Conservation (phyloP, 106 monocot species). For the Hemerocallis citrina region DNA sequence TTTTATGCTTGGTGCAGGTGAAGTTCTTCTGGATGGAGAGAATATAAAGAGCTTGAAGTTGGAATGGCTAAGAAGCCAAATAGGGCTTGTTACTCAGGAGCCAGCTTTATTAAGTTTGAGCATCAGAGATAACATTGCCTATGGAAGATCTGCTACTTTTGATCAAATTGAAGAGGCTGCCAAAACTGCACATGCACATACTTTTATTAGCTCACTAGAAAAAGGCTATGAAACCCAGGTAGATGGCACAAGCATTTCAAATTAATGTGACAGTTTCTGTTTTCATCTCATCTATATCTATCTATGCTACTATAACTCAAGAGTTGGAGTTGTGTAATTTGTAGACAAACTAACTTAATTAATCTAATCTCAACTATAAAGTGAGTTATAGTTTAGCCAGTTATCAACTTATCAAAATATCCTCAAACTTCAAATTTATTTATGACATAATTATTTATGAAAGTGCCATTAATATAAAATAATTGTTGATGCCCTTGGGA, state of each 20-base stretch:
- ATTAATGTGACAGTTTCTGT: background rate
- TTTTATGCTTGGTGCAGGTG: constrained; percentile 47
- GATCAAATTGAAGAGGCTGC: constrained; percentile 99
- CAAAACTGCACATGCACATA: constrained; percentile 94
- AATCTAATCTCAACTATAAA: too few relatives aligned
- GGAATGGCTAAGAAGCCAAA: constrained; percentile 98
- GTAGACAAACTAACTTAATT: too few relatives aligned
- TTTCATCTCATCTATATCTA: background rate
- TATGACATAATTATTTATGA: too few relatives aligned
- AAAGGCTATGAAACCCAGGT: constrained; percentile 92
- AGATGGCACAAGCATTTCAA: background rate
- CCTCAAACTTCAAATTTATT: too few relatives aligned
- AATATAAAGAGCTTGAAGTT: constrained; percentile 92
- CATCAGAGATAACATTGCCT: constrained; percentile 94
- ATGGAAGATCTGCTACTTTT: constrained; percentile 81
- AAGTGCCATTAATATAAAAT: too few relatives aligned
- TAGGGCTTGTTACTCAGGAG: constrained; percentile 97
- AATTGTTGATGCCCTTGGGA: too few relatives aligned
- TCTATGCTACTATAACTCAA: too few relatives aligned
- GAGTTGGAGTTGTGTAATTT: too few relatives aligned
- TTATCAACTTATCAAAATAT: too few relatives aligned
- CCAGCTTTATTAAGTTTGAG: constrained; percentile 94
- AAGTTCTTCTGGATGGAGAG: constrained; percentile 95
- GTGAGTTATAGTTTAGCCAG: too few relatives aligned
- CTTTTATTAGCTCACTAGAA: constrained; percentile 80